These are phyloP conservation scores for Ceratonia siliqua DNA, from an alignment of 306 rosid genomes.

Conservation along the genomic window DNA sequence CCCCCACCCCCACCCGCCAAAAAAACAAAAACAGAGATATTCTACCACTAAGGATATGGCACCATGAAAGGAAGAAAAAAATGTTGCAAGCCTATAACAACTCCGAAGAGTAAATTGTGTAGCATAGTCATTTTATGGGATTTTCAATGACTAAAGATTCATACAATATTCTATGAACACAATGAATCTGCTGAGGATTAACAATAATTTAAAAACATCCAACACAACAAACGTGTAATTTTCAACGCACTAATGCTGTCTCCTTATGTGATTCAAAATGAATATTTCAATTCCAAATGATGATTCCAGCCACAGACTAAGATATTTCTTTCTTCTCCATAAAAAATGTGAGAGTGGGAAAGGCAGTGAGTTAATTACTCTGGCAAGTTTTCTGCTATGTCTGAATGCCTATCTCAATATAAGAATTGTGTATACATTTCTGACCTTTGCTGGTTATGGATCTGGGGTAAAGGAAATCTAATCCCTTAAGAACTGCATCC, in stretches of 20 bases:
- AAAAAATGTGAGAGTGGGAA: neutral
- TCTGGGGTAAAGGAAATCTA: conserved; percentile 1
- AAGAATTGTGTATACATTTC: neutral
- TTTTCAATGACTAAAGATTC: neutral
- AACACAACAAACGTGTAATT: neutral
- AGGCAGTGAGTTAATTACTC: neutral
- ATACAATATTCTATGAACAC: neutral
- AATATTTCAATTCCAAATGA: neutral
- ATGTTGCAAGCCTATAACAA: neutral
- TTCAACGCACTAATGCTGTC: neutral
- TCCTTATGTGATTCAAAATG: neutral
- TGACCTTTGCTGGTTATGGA: neutral
- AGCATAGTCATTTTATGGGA: conserved; percentile 4
- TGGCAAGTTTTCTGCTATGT: neutral
- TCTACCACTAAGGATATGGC: neutral
- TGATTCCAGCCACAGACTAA: neutral
- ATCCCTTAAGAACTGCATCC: conserved; percentile 6
- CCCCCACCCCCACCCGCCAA: neutral
- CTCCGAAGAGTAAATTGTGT: conserved; percentile 8
- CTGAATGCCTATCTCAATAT: neutral
- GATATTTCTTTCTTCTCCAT: neutral
- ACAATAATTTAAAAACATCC: neutral
- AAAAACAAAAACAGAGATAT: neutral
- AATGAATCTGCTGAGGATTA: neutral
- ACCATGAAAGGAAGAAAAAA: neutral